Percentiles rank a stretch among this genome's conserved stretches.
Conservation (phyloP, 1,284 basidiomycete genomes). For the Lignosus rhinocerotis region DNA sequence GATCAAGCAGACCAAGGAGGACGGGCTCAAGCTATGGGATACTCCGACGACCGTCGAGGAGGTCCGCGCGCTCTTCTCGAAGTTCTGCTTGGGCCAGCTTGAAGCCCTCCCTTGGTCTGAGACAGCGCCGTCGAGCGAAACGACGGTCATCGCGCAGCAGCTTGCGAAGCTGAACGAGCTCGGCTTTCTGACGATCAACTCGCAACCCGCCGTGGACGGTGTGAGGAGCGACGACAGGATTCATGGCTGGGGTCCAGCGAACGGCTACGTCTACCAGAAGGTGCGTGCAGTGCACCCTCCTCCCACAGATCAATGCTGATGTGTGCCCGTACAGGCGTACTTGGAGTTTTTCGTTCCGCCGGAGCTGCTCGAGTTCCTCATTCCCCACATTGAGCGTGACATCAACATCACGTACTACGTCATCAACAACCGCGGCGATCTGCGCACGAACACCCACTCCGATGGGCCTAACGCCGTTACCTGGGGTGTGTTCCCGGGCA, state of each 20-base stretch:
- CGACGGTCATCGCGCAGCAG: slow-evolving; percentile 77
- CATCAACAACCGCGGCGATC: slow-evolving; percentile 89
- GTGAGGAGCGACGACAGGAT: slow-evolving; percentile 82
- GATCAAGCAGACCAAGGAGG: slow-evolving; percentile 82
- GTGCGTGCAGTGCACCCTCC: slow-evolving; percentile 38
- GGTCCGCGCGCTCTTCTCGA: slow-evolving; percentile 74
- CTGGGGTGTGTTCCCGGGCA: slow-evolving; percentile 98
- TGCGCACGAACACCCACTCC: slow-evolving; percentile 89
- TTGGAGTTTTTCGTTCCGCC: slow-evolving; percentile 76
- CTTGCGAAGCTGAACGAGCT: slow-evolving; percentile 85
- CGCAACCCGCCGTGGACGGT: slow-evolving; percentile 96
- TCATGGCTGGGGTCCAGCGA: slow-evolving; percentile 93
- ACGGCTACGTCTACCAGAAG: slow-evolving; percentile 98
- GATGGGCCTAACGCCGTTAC: slow-evolving; percentile 98
- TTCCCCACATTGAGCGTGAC: slow-evolving; percentile 87
- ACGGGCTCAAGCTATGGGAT: slow-evolving; percentile 89
- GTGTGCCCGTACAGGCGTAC: slow-evolving; percentile 69
- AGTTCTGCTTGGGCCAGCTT: slow-evolving; percentile 76
- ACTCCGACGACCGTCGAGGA: slow-evolving; percentile 71
- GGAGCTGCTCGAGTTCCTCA: slow-evolving; percentile 63
- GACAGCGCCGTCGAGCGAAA: slow-evolving; percentile 84
- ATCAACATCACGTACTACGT: slow-evolving; percentile 95
- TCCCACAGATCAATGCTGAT: not conserved
- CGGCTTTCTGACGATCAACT: slow-evolving; percentile 97
- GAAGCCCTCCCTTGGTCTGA: slow-evolving; percentile 95